Conservation (phyloP, 805 yeast species). For the Yarrowia deformans region DNA sequence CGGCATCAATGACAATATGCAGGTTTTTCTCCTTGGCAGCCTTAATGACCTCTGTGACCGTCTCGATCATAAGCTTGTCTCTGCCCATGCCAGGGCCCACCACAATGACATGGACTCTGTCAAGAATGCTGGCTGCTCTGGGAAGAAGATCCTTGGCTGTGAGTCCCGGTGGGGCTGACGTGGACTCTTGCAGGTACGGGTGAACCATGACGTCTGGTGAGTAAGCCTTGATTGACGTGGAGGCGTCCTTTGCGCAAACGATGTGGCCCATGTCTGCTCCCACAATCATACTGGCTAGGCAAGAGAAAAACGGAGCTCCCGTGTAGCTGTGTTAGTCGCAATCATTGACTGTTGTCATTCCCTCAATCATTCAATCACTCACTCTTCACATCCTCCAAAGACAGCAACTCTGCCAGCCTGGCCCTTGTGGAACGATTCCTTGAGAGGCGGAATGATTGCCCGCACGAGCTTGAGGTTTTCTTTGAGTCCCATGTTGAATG, state of each 20-base stretch:
- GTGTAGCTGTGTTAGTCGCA: conserved; percentile 61
- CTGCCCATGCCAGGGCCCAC: conserved; percentile 96
- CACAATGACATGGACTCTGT: conserved; percentile 78
- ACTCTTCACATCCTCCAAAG: conserved; percentile 92
- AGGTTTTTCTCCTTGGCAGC: conserved; percentile 62
- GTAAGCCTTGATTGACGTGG: conserved; percentile 80
- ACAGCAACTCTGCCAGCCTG: conserved; percentile 88
- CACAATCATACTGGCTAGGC: conserved; percentile 79
- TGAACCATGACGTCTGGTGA: conserved; percentile 97
- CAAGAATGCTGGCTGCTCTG: conserved; percentile 62
- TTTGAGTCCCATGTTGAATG: conserved; percentile 20
- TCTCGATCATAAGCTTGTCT: conserved; percentile 68
- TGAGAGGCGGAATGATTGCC: conserved; percentile 76
- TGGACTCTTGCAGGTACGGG: conserved; percentile 74
- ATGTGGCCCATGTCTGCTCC: conserved; percentile 93
- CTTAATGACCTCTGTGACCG: conserved; percentile 63
- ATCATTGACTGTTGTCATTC: not conserved
- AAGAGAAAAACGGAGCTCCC: conserved; percentile 94
- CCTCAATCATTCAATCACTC: conserved; percentile 42
- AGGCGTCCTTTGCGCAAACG: conserved; percentile 83
- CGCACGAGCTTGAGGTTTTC: conserved; percentile 56
- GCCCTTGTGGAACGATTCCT: conserved; percentile 80
- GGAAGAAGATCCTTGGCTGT: conserved; percentile 56
- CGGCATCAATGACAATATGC: conserved; percentile 90
- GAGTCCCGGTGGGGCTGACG: conserved; percentile 46